A percentile compares a stretch with the other conserved stretches of the same genome.
These are phyloP conservation scores for Neodidymelliopsis sp. DNA, from an alignment of 2,329 filamentous ascomycete species.

Conservation along the genomic window DNA sequence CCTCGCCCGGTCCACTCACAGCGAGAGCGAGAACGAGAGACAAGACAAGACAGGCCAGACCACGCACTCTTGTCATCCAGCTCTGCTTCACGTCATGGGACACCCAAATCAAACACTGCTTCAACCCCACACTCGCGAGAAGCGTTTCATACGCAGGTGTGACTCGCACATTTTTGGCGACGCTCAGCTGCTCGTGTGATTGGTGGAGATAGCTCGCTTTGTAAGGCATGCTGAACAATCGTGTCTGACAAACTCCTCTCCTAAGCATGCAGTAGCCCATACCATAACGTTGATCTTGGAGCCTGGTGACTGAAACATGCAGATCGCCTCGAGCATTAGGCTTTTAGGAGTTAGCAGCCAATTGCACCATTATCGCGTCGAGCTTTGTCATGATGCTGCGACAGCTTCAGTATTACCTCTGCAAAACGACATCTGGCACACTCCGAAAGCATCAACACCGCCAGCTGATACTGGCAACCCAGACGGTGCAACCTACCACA, in stretches of 20 bases:
- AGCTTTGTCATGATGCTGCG: neutral
- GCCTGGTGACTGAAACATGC: constrained; percentile 14
- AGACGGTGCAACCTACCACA: neutral
- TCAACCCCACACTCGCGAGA: neutral
- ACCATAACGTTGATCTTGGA: constrained; percentile 15
- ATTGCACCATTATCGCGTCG: constrained; percentile 6
- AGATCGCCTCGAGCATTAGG: constrained; percentile 6
- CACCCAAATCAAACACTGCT: constrained; percentile 1
- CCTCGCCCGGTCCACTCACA: constrained; percentile 22
- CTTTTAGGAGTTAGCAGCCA: constrained; percentile 6
- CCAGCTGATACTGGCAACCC: neutral
- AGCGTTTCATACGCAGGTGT: constrained; percentile 16
- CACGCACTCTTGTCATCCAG: constrained; percentile 13
- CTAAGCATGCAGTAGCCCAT: constrained; percentile 14
- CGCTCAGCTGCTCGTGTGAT: constrained; percentile 19
- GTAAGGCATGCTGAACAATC: constrained; percentile 39
- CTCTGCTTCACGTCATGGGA: constrained; percentile 14
- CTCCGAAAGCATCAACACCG: neutral
- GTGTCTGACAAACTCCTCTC: constrained; percentile 34
- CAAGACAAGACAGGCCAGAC: constrained; percentile 10
- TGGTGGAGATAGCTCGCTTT: constrained; percentile 29
- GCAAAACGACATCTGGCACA: neutral
- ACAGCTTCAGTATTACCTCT: neutral
- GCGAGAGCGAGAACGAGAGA: constrained; percentile 4
- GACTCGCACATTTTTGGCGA: constrained; percentile 18